Evolutionary conservation across 768 basidiomycete genomes (phyloP), one percentile per base, ranked within the genome.

Genomic region (Pleurotus platypus): DNA sequence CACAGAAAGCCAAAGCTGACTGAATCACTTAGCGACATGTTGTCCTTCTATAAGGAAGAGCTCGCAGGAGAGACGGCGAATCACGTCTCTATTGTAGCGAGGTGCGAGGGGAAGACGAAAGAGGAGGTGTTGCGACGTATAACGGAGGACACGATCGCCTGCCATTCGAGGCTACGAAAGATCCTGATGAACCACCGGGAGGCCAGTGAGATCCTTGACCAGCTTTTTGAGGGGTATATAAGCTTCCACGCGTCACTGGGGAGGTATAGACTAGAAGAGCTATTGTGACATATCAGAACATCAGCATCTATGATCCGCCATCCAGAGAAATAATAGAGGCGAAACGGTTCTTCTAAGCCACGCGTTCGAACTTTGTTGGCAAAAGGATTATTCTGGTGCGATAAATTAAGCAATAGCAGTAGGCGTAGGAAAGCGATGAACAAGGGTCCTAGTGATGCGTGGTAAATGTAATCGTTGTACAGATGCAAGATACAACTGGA

Each of bases 11-110:
- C 3, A 18, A 18, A 15, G 12, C n/a, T 59, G 18, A 42, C 11
- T 1, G 13, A n/a, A 4, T 12, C n/a, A 38, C 47, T 35, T 45
- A 60, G 59, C 15, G 59, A 60, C 39, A 30, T 60, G 18, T 24
- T 60, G 5, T 60, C 59, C 40, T 60, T 57, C 38, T 59, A 59
- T 47, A 59, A 59, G 30, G 58, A 57, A 37, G 56, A 60, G 11
- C 47, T 60, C 0, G 57, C 38, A 11, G 48, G 49, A 22, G 57
- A 57, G 22, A 49, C 40, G 2, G 39, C 57, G 18, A 60, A 60
- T 18, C 47, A 55, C 5, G 55, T 57, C 40, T 60, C 59, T 6
- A 49, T 57, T 46, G 18, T 60, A 13, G 48, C 59, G 20, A 51
- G 40, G 20, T 49, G 47, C n/a, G 30, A 54, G 26, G 59, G 48